Evolutionary conservation across 2,329 filamentous ascomycete species (phyloP).

Genomic region (Scedosporium dehoogii): DNA sequence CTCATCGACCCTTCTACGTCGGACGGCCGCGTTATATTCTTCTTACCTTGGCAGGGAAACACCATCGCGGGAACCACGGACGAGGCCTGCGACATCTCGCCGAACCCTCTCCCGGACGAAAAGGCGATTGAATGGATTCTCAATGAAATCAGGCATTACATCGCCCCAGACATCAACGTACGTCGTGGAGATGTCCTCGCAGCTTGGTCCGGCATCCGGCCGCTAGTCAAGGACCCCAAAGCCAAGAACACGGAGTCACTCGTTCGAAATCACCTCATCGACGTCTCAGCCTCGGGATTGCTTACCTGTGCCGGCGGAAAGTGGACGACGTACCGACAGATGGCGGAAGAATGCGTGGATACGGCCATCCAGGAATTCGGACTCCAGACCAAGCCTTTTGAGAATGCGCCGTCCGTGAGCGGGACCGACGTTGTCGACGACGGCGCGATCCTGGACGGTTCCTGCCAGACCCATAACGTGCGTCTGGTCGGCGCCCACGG

Average conservation of each 20-base stretch:
- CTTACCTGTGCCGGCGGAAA: conserved; percentile 83
- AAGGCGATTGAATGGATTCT: conserved; percentile 84
- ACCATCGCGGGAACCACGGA: conserved; percentile 87
- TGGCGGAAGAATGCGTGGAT: conserved; percentile 85
- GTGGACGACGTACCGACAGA: conserved; percentile 89
- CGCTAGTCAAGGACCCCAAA: conserved; percentile 77
- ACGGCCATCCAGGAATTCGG: conserved; percentile 62
- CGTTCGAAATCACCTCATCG: conserved; percentile 77
- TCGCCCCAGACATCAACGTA: conserved; percentile 76
- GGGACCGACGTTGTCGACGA: conserved; percentile 64
- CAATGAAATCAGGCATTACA: conserved; percentile 70
- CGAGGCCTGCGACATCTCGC: conserved; percentile 60
- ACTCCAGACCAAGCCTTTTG: conserved; percentile 46
- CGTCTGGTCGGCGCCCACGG: conserved; percentile 77
- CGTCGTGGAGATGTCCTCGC: conserved; percentile 80
- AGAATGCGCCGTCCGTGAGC: conserved; percentile 55
- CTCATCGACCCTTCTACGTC: conserved; percentile 79
- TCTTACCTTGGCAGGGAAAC: conserved; percentile 87
- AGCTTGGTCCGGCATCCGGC: conserved; percentile 81
- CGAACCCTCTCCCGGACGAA: conserved; percentile 69
- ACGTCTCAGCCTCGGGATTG: conserved; percentile 68
- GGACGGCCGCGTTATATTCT: conserved; percentile 85
- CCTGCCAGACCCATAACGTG: conserved; percentile 75
- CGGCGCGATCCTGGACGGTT: conserved; percentile 51
- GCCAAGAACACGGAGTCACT: conserved; percentile 79